Evolutionary conservation across 83 land plant genomes (phyloP).

Genomic region (Picea abies): DNA sequence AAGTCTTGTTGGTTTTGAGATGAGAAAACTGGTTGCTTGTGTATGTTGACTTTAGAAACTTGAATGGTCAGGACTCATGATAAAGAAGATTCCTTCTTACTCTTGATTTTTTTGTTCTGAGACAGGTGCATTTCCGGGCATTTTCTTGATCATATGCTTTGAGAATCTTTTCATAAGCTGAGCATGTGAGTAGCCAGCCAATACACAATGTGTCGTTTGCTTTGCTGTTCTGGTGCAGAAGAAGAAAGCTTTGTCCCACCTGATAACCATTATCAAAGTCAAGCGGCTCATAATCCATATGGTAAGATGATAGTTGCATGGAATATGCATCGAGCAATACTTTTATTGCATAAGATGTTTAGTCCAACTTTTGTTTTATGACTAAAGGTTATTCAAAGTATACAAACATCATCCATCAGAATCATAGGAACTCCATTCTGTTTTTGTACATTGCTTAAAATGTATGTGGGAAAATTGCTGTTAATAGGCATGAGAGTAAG

Average conservation of each 20-base stretch:
- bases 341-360: neutral
- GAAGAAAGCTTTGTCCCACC: constrained; percentile 7
- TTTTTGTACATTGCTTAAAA: neutral
- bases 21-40: too few relatives aligned
- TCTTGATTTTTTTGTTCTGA: too few relatives aligned
- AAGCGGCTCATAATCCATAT: too few relatives aligned
- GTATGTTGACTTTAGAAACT: too few relatives aligned
- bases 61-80: too few relatives aligned
- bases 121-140: neutral
- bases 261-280: neutral
- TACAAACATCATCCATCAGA: neutral
- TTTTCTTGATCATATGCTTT: neutral
- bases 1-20: too few relatives aligned
- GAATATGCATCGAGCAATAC: neutral
- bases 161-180: neutral
- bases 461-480: neutral
- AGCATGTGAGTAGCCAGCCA: constrained; percentile 1
- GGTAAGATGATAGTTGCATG: too few relatives aligned
- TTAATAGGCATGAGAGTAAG: too few relatives aligned
- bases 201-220: constrained; percentile 13
- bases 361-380: neutral
- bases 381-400: neutral
- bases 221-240: constrained; percentile 6
- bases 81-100: too few relatives aligned
- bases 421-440: neutral